phyloP scores from a whole-genome alignment of 2,329 filamentous ascomycete species.

The Incumbomyces lentus region DNA sequence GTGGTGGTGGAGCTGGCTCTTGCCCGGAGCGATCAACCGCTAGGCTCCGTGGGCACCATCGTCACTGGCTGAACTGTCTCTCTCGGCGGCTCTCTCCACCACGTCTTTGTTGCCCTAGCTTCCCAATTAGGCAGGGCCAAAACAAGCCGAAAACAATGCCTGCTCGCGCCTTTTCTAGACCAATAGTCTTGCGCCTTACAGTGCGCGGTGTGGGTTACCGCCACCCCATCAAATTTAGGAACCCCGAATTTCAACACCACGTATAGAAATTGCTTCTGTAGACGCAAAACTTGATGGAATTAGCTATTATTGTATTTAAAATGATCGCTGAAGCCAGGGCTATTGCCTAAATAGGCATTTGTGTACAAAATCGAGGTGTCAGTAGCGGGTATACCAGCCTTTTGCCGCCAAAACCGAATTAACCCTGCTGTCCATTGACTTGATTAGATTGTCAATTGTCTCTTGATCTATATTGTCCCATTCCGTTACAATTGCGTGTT shows the following conservation, averaged over 20 bases:
- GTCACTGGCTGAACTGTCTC: not conserved
- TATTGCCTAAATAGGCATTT: too few species aligned
- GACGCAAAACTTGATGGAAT: too few species aligned
- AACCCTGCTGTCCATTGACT: not conserved
- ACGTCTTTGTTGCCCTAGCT: not conserved
- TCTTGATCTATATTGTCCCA: not conserved
- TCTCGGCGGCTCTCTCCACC: too few species aligned
- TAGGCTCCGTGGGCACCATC: not conserved
- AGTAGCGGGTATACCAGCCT: conserved; percentile 10
- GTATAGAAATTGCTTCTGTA: too few species aligned
- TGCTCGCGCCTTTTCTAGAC: too few species aligned
- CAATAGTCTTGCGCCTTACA: too few species aligned
- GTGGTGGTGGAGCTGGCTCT: not conserved
- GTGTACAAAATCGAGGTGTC: not conserved
- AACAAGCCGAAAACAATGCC: too few species aligned
- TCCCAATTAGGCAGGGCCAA: not conserved
- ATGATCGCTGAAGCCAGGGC: too few species aligned
- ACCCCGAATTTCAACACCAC: too few species aligned
- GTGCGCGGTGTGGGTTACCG: too few species aligned
- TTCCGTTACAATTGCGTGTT: conserved; percentile 12
- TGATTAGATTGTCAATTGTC: conserved; percentile 4
- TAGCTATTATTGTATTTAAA: too few species aligned
- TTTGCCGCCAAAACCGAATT: not conserved
- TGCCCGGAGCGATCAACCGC: not conserved
- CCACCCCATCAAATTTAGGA: too few species aligned